A percentile compares a stretch with the other conserved stretches of the same genome.
Conservation (phyloP, 768 basidiomycete species). For the Amanita subjunquillea region DNA sequence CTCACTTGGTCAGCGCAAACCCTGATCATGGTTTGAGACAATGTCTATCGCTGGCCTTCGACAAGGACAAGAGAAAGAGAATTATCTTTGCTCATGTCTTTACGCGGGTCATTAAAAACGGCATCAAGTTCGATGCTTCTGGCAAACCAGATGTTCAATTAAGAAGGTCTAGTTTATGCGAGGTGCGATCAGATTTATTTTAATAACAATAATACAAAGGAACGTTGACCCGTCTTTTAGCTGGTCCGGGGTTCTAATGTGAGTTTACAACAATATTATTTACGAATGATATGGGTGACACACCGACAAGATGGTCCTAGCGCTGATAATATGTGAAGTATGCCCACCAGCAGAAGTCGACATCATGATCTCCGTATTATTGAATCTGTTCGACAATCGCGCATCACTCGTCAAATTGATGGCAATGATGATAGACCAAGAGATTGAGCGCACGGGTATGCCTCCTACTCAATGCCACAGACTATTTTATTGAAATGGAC, state of each 20-base stretch:
- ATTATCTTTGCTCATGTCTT: conserved; percentile 81
- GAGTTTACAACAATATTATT: conserved; percentile 14
- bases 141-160: conserved; percentile 37
- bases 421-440: conserved; percentile 78
- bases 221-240: conserved; percentile 22
- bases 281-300: neutral
- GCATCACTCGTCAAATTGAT: conserved; percentile 62
- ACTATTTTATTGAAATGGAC: neutral
- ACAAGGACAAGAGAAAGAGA: conserved; percentile 56
- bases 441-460: conserved; percentile 69
- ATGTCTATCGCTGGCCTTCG: conserved; percentile 71
- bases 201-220: neutral
- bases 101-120: conserved; percentile 68
- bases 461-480: neutral
- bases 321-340: conserved; percentile 79
- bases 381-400: conserved; percentile 80
- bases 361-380: conserved; percentile 73
- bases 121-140: conserved; percentile 64
- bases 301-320: conserved; percentile 52
- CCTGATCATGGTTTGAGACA: conserved; percentile 86
- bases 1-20: conserved; percentile 76
- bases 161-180: conserved; percentile 44
- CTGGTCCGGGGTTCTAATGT: conserved; percentile 69
- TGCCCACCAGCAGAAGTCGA: conserved; percentile 76
- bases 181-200: conserved; percentile 29